phyloP scores from a whole-genome alignment of 768 basidiomycete genomes.

The Calocybe indica region DNA sequence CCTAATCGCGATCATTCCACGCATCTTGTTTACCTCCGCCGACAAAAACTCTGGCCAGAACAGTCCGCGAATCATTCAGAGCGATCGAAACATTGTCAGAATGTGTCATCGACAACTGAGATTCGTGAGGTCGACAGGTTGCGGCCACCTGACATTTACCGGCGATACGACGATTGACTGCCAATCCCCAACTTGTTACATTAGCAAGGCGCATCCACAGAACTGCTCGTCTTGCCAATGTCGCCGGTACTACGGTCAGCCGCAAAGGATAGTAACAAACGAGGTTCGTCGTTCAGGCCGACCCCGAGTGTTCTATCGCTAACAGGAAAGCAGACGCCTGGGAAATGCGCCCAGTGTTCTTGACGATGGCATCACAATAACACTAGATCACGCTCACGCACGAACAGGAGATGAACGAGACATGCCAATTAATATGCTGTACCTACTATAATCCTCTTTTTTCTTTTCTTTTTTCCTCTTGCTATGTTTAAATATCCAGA shows the following conservation, averaged over 20 bases:
- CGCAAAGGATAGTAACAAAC: slow-evolving; percentile 40
- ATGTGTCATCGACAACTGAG: slow-evolving; percentile 67
- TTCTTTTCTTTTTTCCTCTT: too few species aligned
- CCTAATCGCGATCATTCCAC: slow-evolving; percentile 28
- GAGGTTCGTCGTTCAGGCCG: slow-evolving; percentile 29
- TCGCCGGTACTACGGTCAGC: slow-evolving; percentile 56
- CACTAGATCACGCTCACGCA: not conserved
- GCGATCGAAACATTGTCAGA: slow-evolving; percentile 9
- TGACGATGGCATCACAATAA: slow-evolving; percentile 4
- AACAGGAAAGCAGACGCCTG: slow-evolving; percentile 23
- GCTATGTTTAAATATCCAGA: slow-evolving; percentile 27
- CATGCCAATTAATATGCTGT: not conserved
- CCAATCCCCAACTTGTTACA: slow-evolving; percentile 29
- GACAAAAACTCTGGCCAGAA: slow-evolving; percentile 22
- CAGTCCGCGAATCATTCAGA: slow-evolving; percentile 21
- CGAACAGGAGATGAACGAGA: too few species aligned
- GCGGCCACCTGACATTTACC: slow-evolving; percentile 48
- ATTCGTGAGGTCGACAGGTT: slow-evolving; percentile 42
- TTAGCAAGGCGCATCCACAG: slow-evolving; percentile 45
- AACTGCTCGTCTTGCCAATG: slow-evolving; percentile 43
- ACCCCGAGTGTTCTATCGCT: not conserved
- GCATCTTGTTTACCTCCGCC: slow-evolving; percentile 48
- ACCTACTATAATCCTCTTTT: not conserved
- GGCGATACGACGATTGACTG: slow-evolving; percentile 50
- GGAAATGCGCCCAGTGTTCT: slow-evolving; percentile 32